Base-by-base conservation (phyloP, 805 yeast genomes). In the Kregervanrija delftensis region DNA sequence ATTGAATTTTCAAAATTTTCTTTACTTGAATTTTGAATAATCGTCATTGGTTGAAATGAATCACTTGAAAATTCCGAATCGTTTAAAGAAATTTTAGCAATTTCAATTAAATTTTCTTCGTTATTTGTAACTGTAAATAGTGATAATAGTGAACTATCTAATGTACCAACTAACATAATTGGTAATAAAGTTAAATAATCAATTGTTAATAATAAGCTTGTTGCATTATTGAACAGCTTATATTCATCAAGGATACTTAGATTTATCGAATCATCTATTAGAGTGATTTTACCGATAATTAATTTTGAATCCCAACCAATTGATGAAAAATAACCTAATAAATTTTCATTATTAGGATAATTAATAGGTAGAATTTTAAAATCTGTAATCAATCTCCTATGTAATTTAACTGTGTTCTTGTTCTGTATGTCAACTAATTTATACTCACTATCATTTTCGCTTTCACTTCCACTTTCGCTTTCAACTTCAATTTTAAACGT, bases 61-160 rank as follows among this genome's bases (percentile, higher is more conserved):
- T 77, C 74, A 15, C 77, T 72, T 6, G 82, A 72, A 50, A 83
- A 86, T 53, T 83, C 84, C 0, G 93, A 83, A 57, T 81, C 89
- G 59, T 83, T 84, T 39, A 84, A 62, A 0, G 91, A 81, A 5
- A 85, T 57, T 49, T 71, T 71, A 41, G 66, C 66, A 3, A 67
- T 30, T 45, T 72, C 73, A 2, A 55, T 41, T 2, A 77, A 41
- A 11, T 47, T 44, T 17, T 53, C 30, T 8, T 45, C 44, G 9
- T 37, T 30, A 3, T 39, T 37, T 15, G 40, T 33, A 14, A 67
- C 40, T 0, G 59, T 38, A 42, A 72, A 68, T n/a, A 77, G 69
- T 2, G 76, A 70, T 35, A 85, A 46, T 45, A 76, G 68, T 0
- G 91, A 79, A 34, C 76, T 73, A 30, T 84, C 88, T 30, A 70